Conservation (phyloP, 768 basidiomycete species). For the Rhodocollybia butyracea region DNA sequence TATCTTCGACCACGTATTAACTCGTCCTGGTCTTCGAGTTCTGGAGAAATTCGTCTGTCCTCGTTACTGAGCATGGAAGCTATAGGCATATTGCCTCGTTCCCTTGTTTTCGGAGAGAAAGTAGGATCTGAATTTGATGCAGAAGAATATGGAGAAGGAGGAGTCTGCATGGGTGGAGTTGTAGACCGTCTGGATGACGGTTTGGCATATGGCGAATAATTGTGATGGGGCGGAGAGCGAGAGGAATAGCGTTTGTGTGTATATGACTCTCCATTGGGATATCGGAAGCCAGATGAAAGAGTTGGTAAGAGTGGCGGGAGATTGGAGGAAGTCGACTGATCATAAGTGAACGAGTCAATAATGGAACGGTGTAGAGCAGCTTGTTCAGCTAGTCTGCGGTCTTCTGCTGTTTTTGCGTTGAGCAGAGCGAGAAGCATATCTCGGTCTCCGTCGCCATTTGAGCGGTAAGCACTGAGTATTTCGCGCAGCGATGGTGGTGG, state of each 20-base stretch:
- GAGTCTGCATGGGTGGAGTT: conserved; percentile 43
- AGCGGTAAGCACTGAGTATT: conserved; percentile 80
- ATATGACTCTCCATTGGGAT: conserved; percentile 3
- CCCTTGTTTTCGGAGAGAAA: conserved; percentile 55
- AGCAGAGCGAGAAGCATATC: conserved; percentile 83
- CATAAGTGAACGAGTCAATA: conserved; percentile 50
- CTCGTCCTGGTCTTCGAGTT: background rate
- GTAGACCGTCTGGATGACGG: conserved; percentile 15
- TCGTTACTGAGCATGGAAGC: conserved; percentile 51
- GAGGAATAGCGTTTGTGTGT: conserved; percentile 24
- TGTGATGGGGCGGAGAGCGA: conserved; percentile 50
- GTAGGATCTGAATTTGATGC: conserved; percentile 63
- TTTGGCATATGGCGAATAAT: conserved; percentile 4
- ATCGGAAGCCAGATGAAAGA: background rate
- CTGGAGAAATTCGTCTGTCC: background rate
- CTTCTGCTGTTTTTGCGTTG: conserved; percentile 90
- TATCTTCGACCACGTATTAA: too few relatives aligned
- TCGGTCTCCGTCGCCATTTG: conserved; percentile 87
- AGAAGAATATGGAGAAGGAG: conserved; percentile 74
- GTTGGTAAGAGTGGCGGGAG: too few relatives aligned
- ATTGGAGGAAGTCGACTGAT: conserved; percentile 29
- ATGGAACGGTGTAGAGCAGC: conserved; percentile 69
- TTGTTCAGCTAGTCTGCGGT: conserved; percentile 77
- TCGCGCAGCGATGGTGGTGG: conserved; percentile 82
- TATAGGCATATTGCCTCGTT: conserved; percentile 76